Base-by-base conservation (phyloP, 1,139 yeast genomes). In the Geotrichum fermentans region DNA sequence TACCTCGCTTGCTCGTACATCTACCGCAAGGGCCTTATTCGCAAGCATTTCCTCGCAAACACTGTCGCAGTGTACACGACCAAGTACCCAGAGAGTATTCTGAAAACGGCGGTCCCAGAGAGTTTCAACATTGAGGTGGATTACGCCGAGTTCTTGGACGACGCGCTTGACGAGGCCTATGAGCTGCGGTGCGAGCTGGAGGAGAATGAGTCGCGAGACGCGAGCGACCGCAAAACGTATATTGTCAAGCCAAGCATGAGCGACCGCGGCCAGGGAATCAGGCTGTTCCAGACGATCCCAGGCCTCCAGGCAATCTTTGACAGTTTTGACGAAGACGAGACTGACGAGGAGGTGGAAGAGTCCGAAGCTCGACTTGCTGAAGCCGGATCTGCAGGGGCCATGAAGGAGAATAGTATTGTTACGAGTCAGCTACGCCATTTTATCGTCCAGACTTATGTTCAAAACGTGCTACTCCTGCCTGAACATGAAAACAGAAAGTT, bases 231-330 rank as follows among this genome's bases (percentile, higher is more conserved):
- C 14, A 78, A 76, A 56, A 77, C 83, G 48, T 92, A 94, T 90
- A 92, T 92, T 44, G 72, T 92, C 60, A 92, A 92, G 62, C 98
- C 98, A 11, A 82, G 96, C 57, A 89, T 92, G 97, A 84, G 95
- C 60, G 98, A 92, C 61, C 83, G 92, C 62, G 98, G 96, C 10
- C 97, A 92, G 64, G 98, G 98, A 0, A 89, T 92, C 40, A 72
- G 96, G 43, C 67, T 92, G 0, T 92, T 92, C 69, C 74, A 74
- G 48, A 82, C 90, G 0, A 72, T 88, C 30, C 86, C 80, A 11
- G 95, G 89, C 58, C 70, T 92, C 47, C 97, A 90, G 63, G 75
- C 68, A 2, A 82, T 90, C 10, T 92, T 92, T 64, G 84, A 92
- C 60, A 80, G 84, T 5, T 88, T 88, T 66, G 96, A 89, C 58